A percentile compares a stretch with the other conserved stretches of the same genome.
phyloP scores from a whole-genome alignment of 345 rosid genomes.

The Melaleuca alternifolia region DNA sequence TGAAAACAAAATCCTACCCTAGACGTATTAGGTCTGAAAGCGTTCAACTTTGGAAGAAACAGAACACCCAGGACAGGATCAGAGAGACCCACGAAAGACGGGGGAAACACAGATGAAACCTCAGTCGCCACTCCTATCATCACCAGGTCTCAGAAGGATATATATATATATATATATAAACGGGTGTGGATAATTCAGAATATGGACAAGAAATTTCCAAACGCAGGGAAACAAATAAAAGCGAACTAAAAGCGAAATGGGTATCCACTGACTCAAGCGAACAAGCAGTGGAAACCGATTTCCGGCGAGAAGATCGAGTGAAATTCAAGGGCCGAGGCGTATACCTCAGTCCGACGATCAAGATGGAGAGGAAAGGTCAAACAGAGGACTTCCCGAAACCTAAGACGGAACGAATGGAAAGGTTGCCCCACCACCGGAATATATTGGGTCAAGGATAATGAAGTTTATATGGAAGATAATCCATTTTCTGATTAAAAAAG shows the following conservation, averaged over 20 bases:
- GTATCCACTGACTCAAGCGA: background rate
- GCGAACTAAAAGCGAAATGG: background rate
- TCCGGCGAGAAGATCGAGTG: background rate
- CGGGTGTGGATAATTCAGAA: conserved; percentile 26
- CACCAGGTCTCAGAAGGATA: background rate
- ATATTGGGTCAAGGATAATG: background rate
- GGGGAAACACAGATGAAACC: background rate
- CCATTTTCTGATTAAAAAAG: background rate
- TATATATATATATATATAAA: conserved; percentile 3
- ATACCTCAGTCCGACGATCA: conserved; percentile 3
- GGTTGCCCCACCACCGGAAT: background rate
- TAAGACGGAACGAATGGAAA: background rate
- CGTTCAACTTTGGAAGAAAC: background rate
- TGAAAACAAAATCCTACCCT: background rate
- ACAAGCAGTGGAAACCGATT: background rate
- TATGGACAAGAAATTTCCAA: conserved; percentile 25
- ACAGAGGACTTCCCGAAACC: conserved; percentile 8
- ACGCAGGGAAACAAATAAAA: background rate
- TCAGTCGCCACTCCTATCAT: background rate
- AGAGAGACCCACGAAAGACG: background rate
- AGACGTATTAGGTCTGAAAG: background rate
- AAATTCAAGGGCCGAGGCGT: background rate
- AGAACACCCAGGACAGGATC: background rate
- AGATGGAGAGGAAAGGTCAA: conserved; percentile 4
- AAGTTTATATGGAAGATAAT: background rate